Base-by-base conservation (phyloP, 371 early-diverging fungal genomes). In the Ordospora colligata region DNA sequence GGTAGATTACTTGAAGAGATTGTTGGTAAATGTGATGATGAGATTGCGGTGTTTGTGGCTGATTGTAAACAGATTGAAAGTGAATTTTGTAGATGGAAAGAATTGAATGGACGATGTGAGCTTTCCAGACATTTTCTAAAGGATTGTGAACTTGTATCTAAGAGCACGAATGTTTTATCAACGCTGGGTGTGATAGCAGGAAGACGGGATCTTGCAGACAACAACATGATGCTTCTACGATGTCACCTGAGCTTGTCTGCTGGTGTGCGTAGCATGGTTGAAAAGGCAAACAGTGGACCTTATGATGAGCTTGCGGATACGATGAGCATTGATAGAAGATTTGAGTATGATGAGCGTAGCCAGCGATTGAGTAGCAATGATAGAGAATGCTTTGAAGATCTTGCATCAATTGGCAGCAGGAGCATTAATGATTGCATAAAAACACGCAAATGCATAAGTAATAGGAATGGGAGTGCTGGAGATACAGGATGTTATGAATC, bases 191-290 rank as follows among this genome's bases (percentile, higher is more conserved):
- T 66, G 42, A 54, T 73, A 65, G 62, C 66, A 6, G 42, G 51
- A 22, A 44, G 58, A 66, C 42, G 75, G 71, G 44, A 72, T 25
- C 8, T 75, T 40, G 67, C 73, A 22, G 46, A 23, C 44, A 47
- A 73, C 47, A 32, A 46, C 12, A 50, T 42, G 10, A 32, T 47
- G 42, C 49, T 80, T 21, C 23, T 74, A 12, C 23, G 69, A 45
- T 80, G 62, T 14, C 77, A 73, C 69, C 52, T 74, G 68, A 12
- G 52, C 23, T 22, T 73, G 27, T 22, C 63, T 68, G 19, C 62
- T 40, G 51, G 17, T 0, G 14, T 58, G 1, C 8, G 10, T 54
- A 27, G 22, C 4, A 37, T 62, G 74, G 8, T 58, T 12, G 12
- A 62, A 73, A 10, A n/a, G 65, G 49, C 37, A 25, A 27, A 51